These are phyloP conservation scores for Dioscorea cayenensis DNA, from an alignment of 116 monocot species.

Conservation along the genomic window DNA sequence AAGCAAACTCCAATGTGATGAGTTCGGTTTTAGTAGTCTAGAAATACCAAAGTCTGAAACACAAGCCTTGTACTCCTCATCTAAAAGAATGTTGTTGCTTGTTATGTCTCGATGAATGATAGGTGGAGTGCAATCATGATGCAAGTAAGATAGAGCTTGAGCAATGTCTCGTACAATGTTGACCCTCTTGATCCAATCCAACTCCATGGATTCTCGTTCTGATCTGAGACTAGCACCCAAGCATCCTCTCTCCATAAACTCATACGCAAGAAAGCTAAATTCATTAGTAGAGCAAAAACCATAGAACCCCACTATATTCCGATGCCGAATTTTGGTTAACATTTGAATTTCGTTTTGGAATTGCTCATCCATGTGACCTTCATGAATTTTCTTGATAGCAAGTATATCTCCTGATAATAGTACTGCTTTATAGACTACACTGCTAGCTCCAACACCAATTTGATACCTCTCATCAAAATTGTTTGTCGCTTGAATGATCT, in stretches of 20 bases:
- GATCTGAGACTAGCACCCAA: slow-evolving; percentile 1
- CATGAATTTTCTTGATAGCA: slow-evolving; percentile 23
- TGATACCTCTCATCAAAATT: slow-evolving; percentile 21
- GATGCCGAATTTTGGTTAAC: slow-evolving; percentile 20
- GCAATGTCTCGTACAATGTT: slow-evolving; percentile 7
- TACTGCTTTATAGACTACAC: slow-evolving; percentile 20
- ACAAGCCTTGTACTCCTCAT: slow-evolving; percentile 12
- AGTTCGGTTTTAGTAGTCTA: slow-evolving; percentile 9
- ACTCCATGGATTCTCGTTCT: slow-evolving; percentile 6
- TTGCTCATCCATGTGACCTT: background rate
- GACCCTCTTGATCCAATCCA: slow-evolving; percentile 26
- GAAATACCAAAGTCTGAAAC: slow-evolving; percentile 19
- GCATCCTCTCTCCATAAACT: slow-evolving; percentile 22
- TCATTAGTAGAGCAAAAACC: slow-evolving; percentile 20
- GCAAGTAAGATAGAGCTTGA: slow-evolving; percentile 13
- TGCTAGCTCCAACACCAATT: slow-evolving; percentile 18
- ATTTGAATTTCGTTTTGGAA: slow-evolving; percentile 21
- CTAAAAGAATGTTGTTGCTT: slow-evolving; percentile 14
- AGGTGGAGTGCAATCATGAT: slow-evolving; percentile 18
- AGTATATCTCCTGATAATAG: slow-evolving; percentile 4
- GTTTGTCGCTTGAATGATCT: slow-evolving; percentile 14
- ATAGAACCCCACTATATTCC: slow-evolving; percentile 29
- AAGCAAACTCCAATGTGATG: slow-evolving; percentile 8
- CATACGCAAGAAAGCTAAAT: slow-evolving; percentile 21
- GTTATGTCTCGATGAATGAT: slow-evolving; percentile 20